Conservation (phyloP, 345 rosid species). For the Laguncularia racemosa region DNA sequence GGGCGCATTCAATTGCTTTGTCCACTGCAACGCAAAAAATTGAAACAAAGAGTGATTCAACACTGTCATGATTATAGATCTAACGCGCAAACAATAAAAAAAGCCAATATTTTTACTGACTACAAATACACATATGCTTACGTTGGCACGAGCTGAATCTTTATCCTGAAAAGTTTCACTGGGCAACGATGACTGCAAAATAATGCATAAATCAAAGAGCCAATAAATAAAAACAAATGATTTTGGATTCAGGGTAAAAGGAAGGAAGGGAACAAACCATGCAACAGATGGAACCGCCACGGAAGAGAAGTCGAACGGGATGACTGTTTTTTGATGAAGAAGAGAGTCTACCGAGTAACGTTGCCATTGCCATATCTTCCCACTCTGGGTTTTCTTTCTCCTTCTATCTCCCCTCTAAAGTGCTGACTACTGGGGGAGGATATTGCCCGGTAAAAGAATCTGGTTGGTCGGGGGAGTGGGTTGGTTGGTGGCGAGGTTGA, state of each 20-base stretch:
- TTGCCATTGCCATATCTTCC: slow-evolving; percentile 35
- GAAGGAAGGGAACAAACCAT: slow-evolving; percentile 24
- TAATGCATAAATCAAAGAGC: slow-evolving; percentile 2
- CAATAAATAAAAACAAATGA: neutral
- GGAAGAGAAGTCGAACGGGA: slow-evolving; percentile 23
- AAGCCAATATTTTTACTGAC: no score
- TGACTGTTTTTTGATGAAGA: slow-evolving; percentile 26
- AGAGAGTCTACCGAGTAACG: slow-evolving; percentile 55
- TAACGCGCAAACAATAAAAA: neutral
- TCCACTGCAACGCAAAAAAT: slow-evolving; percentile 46
- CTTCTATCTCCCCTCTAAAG: neutral
- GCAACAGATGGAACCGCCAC: slow-evolving; percentile 32
- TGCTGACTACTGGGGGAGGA: neutral
- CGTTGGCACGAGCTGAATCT: slow-evolving; percentile 56
- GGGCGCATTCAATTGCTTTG: slow-evolving; percentile 72
- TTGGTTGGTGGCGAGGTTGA: slow-evolving; percentile 13
- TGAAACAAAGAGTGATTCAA: neutral
- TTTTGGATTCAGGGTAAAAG: neutral
- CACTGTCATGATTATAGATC: neutral
- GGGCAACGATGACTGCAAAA: slow-evolving; percentile 60
- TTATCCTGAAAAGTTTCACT: slow-evolving; percentile 35
- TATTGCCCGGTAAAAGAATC: neutral
- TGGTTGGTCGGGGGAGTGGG: slow-evolving; percentile 5
- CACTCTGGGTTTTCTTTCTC: slow-evolving; percentile 5
- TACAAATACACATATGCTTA: slow-evolving; percentile 17